Evolutionary conservation across 2,329 filamentous ascomycete genomes (phyloP).

Genomic region (Orbilia ellipsospora): DNA sequence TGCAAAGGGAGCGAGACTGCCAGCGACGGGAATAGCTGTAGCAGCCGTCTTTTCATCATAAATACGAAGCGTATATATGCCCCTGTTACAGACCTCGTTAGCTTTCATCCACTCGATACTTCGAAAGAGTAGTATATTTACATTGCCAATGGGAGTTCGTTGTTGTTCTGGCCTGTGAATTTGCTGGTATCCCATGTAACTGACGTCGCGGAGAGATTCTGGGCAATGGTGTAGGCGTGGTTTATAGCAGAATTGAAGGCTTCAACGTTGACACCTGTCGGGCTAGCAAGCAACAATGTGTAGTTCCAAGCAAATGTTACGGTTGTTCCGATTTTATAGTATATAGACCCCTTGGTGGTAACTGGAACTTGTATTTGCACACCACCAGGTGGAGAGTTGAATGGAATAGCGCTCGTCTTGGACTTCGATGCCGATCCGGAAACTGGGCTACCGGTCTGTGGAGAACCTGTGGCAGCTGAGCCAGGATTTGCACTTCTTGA

Average conservation of each 20-base stretch:
- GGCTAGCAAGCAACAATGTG: slow-evolving; percentile 71
- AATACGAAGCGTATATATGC: slow-evolving; percentile 69
- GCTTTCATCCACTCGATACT: not conserved
- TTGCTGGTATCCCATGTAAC: slow-evolving; percentile 71
- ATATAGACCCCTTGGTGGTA: slow-evolving; percentile 66
- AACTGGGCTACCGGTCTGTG: not conserved
- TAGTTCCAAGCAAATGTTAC: slow-evolving; percentile 77
- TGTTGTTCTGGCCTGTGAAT: slow-evolving; percentile 17
- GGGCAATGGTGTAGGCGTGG: slow-evolving; percentile 70
- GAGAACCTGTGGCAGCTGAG: too few relatives aligned
- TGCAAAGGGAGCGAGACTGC: slow-evolving; percentile 68
- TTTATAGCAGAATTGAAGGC: slow-evolving; percentile 71
- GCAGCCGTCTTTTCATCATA: slow-evolving; percentile 70
- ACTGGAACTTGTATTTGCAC: slow-evolving; percentile 72
- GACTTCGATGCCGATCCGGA: slow-evolving; percentile 17
- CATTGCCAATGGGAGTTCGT: slow-evolving; percentile 61
- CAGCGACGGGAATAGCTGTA: slow-evolving; percentile 67
- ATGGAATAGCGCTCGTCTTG: slow-evolving; percentile 15
- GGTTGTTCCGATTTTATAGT: slow-evolving; percentile 73
- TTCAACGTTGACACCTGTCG: slow-evolving; percentile 71
- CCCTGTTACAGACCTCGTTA: slow-evolving; percentile 60
- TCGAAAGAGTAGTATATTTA: slow-evolving; percentile 59
- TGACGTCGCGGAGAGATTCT: slow-evolving; percentile 69
- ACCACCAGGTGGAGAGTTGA: slow-evolving; percentile 65
- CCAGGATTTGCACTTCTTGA: not conserved